phyloP scores from a whole-genome alignment of 371 early-diverging fungal genomes.

The Mortierella sp. region DNA sequence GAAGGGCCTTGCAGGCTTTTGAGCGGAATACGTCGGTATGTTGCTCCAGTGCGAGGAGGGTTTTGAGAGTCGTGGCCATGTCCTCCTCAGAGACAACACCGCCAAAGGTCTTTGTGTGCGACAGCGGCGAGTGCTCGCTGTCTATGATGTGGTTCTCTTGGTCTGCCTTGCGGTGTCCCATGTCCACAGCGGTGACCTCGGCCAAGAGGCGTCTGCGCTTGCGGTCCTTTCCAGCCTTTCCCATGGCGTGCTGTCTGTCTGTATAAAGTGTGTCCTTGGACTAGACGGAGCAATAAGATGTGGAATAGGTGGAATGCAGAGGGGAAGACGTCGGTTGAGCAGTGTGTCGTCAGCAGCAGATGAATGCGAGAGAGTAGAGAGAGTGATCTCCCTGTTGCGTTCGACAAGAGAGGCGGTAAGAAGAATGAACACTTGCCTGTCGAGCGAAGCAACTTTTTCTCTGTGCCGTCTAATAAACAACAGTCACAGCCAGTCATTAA shows the following conservation, averaged over 20 bases:
- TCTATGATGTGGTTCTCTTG: conserved; percentile 21
- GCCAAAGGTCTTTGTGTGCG: conserved; percentile 20
- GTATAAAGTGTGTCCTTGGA: not conserved
- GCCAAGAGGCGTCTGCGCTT: conserved; percentile 56
- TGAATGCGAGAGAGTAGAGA: too few species aligned
- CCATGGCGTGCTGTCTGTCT: conserved; percentile 26
- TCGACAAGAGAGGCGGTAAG: too few species aligned
- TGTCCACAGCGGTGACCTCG: conserved; percentile 26
- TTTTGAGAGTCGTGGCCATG: conserved; percentile 52
- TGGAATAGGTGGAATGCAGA: not conserved
- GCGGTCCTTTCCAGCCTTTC: conserved; percentile 55
- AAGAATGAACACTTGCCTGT: too few species aligned
- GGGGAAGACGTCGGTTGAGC: too few species aligned
- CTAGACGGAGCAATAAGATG: not conserved
- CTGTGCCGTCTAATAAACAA: too few species aligned
- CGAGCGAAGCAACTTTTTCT: too few species aligned
- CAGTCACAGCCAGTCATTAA: too few species aligned
- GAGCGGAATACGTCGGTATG: conserved; percentile 51
- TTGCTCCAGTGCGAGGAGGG: conserved; percentile 45
- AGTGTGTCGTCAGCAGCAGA: too few species aligned
- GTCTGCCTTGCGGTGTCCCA: conserved; percentile 27
- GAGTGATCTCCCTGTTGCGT: too few species aligned
- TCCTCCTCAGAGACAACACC: conserved; percentile 52
- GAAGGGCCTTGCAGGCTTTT: conserved; percentile 52
- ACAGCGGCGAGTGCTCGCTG: not conserved